phyloP scores from a whole-genome alignment of 305 asterid genomes.

The Fraxinus greggii region DNA sequence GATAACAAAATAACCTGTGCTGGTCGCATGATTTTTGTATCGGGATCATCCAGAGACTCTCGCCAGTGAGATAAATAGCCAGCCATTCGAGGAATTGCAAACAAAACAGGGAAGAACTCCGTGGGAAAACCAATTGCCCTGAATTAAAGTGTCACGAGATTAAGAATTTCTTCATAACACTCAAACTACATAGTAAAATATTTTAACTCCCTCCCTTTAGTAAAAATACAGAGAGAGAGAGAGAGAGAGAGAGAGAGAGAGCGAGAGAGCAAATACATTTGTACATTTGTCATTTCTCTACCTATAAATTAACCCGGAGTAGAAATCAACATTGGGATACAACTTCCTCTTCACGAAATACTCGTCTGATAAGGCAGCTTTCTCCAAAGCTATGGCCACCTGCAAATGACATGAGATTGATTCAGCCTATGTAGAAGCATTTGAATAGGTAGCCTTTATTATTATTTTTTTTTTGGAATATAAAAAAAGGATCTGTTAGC shows the following conservation, averaged over 20 bases:
- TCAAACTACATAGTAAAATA: neutral
- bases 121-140: constrained; percentile 99
- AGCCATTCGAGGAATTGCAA: constrained; percentile 99
- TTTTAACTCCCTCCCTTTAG: neutral
- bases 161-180: neutral
- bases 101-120: constrained; percentile 92
- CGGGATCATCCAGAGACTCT: constrained; percentile 92
- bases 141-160: constrained; percentile 9
- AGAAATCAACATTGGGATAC: constrained; percentile 97
- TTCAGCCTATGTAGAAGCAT: neutral
- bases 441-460: neutral
- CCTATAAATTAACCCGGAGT: constrained; percentile 96
- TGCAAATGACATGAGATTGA: constrained; percentile 31
- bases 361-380: constrained; percentile 93
- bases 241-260: neutral
- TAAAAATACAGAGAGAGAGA: no score
- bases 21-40: constrained; percentile 97
- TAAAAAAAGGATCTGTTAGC: neutral
- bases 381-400: constrained; percentile 98
- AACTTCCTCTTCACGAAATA: constrained; percentile 93
- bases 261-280: no score
- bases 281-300: constrained; percentile 25
- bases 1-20: constrained; percentile 62
- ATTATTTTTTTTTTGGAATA: neutral
- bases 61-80: constrained; percentile 99